phyloP scores from a whole-genome alignment of 495 filamentous ascomycete genomes.

The Thozetella sp. region DNA sequence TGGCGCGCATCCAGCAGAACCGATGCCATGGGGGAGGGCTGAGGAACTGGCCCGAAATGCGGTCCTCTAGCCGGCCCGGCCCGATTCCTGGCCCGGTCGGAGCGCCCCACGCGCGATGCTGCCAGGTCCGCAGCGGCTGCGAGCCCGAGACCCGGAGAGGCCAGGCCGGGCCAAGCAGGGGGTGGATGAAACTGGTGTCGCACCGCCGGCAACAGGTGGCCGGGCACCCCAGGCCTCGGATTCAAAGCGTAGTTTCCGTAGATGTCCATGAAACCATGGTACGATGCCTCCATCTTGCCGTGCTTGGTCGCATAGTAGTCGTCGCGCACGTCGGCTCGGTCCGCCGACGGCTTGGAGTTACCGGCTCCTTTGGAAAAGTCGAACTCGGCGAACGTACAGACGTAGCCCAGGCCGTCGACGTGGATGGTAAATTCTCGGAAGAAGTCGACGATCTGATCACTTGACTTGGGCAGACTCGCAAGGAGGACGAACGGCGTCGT shows the following conservation, averaged over 20 bases:
- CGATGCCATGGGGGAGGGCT: constrained; percentile 65
- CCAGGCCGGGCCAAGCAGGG: constrained; percentile 72
- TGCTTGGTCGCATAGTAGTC: constrained; percentile 96
- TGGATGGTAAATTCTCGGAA: constrained; percentile 97
- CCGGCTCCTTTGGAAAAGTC: constrained; percentile 87
- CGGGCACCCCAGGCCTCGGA: constrained; percentile 53
- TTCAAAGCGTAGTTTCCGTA: constrained; percentile 81
- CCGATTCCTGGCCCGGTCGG: constrained; percentile 35
- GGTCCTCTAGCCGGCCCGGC: constrained; percentile 22
- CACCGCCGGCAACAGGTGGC: constrained; percentile 45
- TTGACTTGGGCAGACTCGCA: constrained; percentile 84
- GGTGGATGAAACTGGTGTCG: constrained; percentile 76
- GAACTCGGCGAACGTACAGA: constrained; percentile 97
- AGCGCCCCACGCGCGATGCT: constrained; percentile 48
- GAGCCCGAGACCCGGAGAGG: constrained; percentile 55
- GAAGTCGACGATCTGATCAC: constrained; percentile 94
- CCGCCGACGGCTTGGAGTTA: constrained; percentile 37
- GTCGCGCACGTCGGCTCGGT: constrained; percentile 67
- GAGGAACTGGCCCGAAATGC: constrained; percentile 29
- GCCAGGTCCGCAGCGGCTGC: constrained; percentile 48
- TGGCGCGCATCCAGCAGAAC: constrained; percentile 86
- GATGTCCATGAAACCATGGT: constrained; percentile 89
- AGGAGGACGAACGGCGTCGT: constrained; percentile 89
- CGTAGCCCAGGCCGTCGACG: constrained; percentile 92
- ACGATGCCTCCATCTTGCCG: constrained; percentile 95